Evolutionary conservation across 345 rosid genomes (phyloP), one percentile per base, ranked within the genome.

Genomic region (Garcia nutans): DNA sequence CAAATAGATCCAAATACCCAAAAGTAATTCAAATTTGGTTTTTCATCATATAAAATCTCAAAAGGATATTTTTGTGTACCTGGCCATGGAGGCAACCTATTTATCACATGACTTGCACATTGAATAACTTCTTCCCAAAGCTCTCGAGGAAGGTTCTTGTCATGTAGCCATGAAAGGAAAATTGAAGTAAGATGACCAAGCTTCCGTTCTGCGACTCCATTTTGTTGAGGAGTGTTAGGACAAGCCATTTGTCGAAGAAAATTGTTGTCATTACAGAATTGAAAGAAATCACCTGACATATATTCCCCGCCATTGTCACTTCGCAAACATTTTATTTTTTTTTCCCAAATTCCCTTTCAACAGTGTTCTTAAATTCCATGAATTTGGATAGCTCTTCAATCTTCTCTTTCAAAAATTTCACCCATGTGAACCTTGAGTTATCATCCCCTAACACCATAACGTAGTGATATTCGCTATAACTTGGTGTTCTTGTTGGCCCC

Each of bases 391-490:
- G 6, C 31, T 52, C 13, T 65, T 33, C 23, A 64, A 20, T 54
- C 28, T 75, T 68, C 42, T 57, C 45, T 26, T 75, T 67, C 42
- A 41, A 75, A 23, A 57, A 75, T 2, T 42, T 8, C 26, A 68
- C 26, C 37, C 23, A 68, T 13, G 49, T 68, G 16, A 13, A 67
- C 49, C 70, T 28, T 1, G 37, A 67, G 8, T 22, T 11, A 7
- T 56, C 73, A 42, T 44, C 16, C 2, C 67, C 66, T 6, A 75
- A 67, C 31, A 75, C 47, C 70, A 52, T 85, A 17, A 63, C 66
- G 41, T 37, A 42, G 0, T 8, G 52, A 41, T 37, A 1, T 5
- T 24, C 23, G 6, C 12, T 33, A 6, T 41, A 65, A 17, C 50
- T 65, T 65, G n/a, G 20, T 42, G 70, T 70, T 60, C 28, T 63